Conservation (phyloP, 116 monocot species). For the Iris pallida region DNA sequence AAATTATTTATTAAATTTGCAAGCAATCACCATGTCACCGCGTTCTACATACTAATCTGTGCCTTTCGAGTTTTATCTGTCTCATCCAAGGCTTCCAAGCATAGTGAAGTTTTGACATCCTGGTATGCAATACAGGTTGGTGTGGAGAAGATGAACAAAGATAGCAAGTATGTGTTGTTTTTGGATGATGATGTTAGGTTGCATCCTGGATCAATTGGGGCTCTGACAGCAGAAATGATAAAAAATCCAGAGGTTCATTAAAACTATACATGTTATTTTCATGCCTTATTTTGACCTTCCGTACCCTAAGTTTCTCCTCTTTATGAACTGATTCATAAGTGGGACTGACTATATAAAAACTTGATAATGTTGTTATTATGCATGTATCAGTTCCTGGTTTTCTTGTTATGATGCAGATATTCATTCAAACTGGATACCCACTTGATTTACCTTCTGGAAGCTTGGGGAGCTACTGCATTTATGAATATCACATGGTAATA, state of each 20-base stretch:
- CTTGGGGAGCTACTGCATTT: conserved; percentile 93
- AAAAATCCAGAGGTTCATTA: conserved; percentile 73
- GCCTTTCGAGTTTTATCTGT: neutral
- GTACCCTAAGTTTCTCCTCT: neutral
- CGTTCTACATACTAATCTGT: neutral
- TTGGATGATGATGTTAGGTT: conserved; percentile 94
- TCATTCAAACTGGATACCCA: conserved; percentile 96
- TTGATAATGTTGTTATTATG: neutral
- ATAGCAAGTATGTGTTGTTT: conserved; percentile 93
- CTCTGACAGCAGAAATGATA: conserved; percentile 81
- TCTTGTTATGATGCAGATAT: conserved; percentile 54
- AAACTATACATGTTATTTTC: neutral
- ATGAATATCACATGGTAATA: conserved; percentile 94
- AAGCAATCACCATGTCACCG: neutral
- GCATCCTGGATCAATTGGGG: conserved; percentile 94
- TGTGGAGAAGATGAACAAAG: conserved; percentile 78
- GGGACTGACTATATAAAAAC: no score
- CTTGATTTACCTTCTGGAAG: conserved; percentile 98
- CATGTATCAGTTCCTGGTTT: neutral
- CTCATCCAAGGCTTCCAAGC: neutral
- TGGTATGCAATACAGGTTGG: conserved; percentile 43
- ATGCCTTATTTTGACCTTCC: neutral
- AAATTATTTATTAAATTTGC: no score
- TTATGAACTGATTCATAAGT: neutral
- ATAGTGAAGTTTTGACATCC: neutral